These are phyloP conservation scores for Penicillium sp. DNA, from an alignment of 2,329 filamentous ascomycete genomes.

Conservation along the genomic window DNA sequence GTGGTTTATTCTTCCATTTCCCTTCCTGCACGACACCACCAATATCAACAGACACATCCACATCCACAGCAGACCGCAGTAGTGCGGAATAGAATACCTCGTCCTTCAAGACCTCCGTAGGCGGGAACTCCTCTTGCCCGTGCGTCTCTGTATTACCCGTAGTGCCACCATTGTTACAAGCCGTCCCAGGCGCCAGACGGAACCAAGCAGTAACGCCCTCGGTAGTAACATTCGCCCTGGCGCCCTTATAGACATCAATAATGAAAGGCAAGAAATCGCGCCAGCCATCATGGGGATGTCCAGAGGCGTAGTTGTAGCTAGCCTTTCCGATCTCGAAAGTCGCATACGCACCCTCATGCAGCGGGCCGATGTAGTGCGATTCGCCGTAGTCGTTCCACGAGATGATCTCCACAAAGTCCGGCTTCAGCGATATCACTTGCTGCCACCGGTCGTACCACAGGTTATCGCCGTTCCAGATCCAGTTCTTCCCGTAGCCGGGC, in stretches of 20 bases:
- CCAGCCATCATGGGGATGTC: slow-evolving; percentile 8
- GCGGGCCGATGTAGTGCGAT: slow-evolving; percentile 30
- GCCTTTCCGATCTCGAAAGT: slow-evolving; percentile 7
- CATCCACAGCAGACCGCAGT: not conserved
- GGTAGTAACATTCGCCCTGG: not conserved
- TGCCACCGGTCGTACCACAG: slow-evolving; percentile 61
- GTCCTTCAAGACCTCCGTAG: slow-evolving; percentile 2
- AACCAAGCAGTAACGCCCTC: slow-evolving; percentile 7
- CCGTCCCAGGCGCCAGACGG: not conserved
- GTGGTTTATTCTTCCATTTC: slow-evolving; percentile 1
- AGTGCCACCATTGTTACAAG: slow-evolving; percentile 2
- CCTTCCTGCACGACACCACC: not conserved
- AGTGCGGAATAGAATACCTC: slow-evolving; percentile 5
- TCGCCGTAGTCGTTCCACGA: slow-evolving; percentile 53
- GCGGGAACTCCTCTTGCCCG: not conserved
- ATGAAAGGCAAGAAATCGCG: slow-evolving; percentile 3
- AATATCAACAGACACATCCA: slow-evolving; percentile 1
- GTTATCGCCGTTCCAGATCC: slow-evolving; percentile 61
- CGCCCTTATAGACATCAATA: slow-evolving; percentile 1
- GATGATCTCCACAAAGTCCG: slow-evolving; percentile 9
- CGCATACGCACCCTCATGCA: slow-evolving; percentile 6
- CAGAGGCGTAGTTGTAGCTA: slow-evolving; percentile 6
- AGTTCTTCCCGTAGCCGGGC: slow-evolving; percentile 57
- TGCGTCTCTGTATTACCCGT: slow-evolving; percentile 5
- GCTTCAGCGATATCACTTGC: slow-evolving; percentile 36